phyloP scores from a whole-genome alignment of 805 yeast species.

The Teunomyces cretensis region DNA sequence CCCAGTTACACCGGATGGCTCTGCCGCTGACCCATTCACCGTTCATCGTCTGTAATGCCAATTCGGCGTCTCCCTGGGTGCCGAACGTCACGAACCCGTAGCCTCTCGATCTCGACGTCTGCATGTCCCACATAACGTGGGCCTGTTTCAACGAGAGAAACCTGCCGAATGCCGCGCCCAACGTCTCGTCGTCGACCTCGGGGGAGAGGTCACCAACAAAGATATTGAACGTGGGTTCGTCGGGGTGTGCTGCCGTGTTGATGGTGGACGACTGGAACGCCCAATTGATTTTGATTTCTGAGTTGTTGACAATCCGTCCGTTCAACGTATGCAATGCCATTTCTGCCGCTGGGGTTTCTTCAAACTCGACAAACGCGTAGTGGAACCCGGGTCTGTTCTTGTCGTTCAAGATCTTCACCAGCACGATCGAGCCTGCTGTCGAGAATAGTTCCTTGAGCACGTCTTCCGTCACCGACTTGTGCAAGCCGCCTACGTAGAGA shows the following conservation, averaged over 20 bases:
- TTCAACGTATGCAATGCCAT: constrained; percentile 61
- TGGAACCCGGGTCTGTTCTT: constrained; percentile 71
- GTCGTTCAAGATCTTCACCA: constrained; percentile 72
- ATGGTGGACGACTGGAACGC: constrained; percentile 81
- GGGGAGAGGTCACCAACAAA: constrained; percentile 85
- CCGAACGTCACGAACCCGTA: constrained; percentile 85
- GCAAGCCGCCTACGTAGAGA: constrained; percentile 75
- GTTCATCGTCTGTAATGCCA: constrained; percentile 70
- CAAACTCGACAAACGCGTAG: constrained; percentile 83
- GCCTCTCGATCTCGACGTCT: constrained; percentile 86
- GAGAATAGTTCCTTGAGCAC: constrained; percentile 60
- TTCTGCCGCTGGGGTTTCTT: constrained; percentile 55
- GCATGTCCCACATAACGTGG: constrained; percentile 97
- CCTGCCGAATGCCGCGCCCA: constrained; percentile 54
- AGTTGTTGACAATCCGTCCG: constrained; percentile 54
- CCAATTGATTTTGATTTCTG: constrained; percentile 68
- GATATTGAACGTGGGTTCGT: constrained; percentile 60
- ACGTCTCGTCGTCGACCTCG: constrained; percentile 77
- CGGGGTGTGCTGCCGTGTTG: constrained; percentile 36
- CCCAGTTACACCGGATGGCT: constrained; percentile 85
- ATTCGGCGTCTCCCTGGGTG: constrained; percentile 67
- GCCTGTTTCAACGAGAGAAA: constrained; percentile 72
- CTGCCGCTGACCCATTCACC: constrained; percentile 73
- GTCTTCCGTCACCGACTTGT: constrained; percentile 63
- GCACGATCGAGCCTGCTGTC: constrained; percentile 57